phyloP scores from a whole-genome alignment of 352 stramenopile genomes.

The Hyaloperonospora arabidopsidis region DNA sequence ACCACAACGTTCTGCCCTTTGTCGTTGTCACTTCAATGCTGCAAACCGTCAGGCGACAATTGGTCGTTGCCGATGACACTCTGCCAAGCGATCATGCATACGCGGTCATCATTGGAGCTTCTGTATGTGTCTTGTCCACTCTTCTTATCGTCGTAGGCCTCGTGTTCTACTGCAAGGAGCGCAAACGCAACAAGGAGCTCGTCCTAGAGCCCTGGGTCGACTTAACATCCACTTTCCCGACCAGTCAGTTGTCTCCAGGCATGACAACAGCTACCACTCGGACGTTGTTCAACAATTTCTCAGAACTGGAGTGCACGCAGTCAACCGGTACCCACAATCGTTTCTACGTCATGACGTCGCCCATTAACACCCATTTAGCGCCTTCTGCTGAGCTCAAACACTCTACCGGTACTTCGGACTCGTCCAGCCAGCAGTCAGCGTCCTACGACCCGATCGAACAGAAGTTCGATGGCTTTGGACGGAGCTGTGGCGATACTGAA shows the following conservation, averaged over 20 bases:
- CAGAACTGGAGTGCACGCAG: constrained; percentile 6
- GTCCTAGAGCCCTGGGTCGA: constrained; percentile 30
- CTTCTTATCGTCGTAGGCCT: constrained; percentile 22
- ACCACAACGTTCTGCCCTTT: too few species aligned
- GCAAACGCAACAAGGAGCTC: constrained; percentile 23
- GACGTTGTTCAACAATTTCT: constrained; percentile 1
- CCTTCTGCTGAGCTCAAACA: constrained; percentile 13
- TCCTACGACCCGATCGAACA: constrained; percentile 12
- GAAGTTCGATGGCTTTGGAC: constrained; percentile 7
- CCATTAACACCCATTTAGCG: constrained; percentile 4
- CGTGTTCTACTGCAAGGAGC: constrained; percentile 22
- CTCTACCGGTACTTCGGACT: constrained; percentile 6
- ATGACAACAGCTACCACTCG: constrained; percentile 21
- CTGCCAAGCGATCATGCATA: constrained; percentile 21
- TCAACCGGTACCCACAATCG: constrained; percentile 14
- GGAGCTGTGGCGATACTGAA: constrained; percentile 10
- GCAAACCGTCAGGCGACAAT: constrained; percentile 5
- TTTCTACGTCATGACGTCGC: constrained; percentile 34
- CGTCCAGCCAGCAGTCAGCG: constrained; percentile 1
- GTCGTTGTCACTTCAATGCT: constrained; percentile 1
- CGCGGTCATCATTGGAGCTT: constrained; percentile 22
- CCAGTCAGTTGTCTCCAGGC: constrained; percentile 20
- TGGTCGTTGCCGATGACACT: background rate
- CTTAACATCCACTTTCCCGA: constrained; percentile 18
- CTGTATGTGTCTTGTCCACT: constrained; percentile 25